Evolutionary conservation across 192 early-diverging fungal species (phyloP).

Genomic region (Coemansia sp.): DNA sequence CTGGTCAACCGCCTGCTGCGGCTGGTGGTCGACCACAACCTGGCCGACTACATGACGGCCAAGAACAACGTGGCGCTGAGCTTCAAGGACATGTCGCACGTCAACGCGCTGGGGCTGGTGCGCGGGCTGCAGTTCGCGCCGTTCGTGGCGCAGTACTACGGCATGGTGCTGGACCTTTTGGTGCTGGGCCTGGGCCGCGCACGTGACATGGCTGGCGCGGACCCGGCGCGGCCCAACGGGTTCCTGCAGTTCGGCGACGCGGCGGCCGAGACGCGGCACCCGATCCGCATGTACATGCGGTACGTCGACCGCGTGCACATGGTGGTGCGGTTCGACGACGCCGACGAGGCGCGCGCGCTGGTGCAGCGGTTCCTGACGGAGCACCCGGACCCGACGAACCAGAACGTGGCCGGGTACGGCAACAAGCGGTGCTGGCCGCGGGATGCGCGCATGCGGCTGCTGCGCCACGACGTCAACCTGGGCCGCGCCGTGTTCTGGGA

Average conservation of each 20-base stretch:
- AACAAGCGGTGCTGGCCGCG: constrained; percentile 99
- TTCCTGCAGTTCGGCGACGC: constrained; percentile 95
- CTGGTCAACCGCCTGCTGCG: constrained; percentile 90
- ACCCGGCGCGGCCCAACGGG: constrained; percentile 85
- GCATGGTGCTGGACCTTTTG: constrained; percentile 91
- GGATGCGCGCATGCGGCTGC: constrained; percentile 97
- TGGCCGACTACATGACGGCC: constrained; percentile 99
- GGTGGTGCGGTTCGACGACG: constrained; percentile 86
- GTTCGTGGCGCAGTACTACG: constrained; percentile 99
- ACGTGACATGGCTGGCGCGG: constrained; percentile 93
- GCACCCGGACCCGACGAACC: constrained; percentile 98
- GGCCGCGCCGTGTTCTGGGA: constrained; percentile 99
- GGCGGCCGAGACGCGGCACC: constrained; percentile 89
- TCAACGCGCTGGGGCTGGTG: constrained; percentile 95
- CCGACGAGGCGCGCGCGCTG: constrained; percentile 89
- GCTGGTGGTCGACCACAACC: constrained; percentile 96
- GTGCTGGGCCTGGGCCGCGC: constrained; percentile 92
- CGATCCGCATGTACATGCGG: constrained; percentile 93
- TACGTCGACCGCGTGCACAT: constrained; percentile 94
- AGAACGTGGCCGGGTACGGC: constrained; percentile 97
- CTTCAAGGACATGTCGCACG: constrained; percentile 99
- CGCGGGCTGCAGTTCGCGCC: constrained; percentile 97
- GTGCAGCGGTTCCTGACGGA: constrained; percentile 97
- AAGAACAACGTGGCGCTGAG: constrained; percentile 98
- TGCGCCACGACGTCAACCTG: constrained; percentile 98